Percentiles rank a stretch among this genome's conserved stretches.
Conservation (phyloP, 2,329 filamentous ascomycete species). For the Ilyonectria mors-panacis region DNA sequence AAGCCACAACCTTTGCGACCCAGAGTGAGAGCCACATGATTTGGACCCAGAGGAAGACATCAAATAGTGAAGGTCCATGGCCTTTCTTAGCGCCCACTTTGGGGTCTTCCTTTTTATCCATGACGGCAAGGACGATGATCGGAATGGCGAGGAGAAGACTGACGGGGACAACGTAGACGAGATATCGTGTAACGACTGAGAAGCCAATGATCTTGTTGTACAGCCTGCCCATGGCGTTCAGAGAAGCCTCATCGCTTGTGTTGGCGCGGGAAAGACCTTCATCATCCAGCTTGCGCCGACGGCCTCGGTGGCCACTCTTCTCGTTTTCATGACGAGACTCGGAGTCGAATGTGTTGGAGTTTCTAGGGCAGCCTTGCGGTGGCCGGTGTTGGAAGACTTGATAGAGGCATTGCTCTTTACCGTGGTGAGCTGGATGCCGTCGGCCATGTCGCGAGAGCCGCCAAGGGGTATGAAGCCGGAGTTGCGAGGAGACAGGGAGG, state of each 20-base stretch:
- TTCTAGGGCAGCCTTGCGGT: slow-evolving; percentile 61
- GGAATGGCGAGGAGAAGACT: slow-evolving; percentile 74
- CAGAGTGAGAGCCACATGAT: slow-evolving; percentile 78
- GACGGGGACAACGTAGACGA: slow-evolving; percentile 77
- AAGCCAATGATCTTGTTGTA: slow-evolving; percentile 76
- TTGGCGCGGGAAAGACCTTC: slow-evolving; percentile 58
- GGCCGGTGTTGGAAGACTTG: slow-evolving; percentile 63
- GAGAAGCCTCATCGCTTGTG: slow-evolving; percentile 68
- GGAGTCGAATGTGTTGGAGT: slow-evolving; percentile 52
- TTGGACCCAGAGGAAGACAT: slow-evolving; percentile 79
- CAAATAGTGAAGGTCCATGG: slow-evolving; percentile 67
- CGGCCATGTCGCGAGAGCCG: slow-evolving; percentile 53
- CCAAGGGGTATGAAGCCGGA: slow-evolving; percentile 63
- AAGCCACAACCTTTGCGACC: slow-evolving; percentile 76
- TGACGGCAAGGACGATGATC: slow-evolving; percentile 68
- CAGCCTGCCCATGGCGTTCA: slow-evolving; percentile 77
- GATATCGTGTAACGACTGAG: slow-evolving; percentile 75
- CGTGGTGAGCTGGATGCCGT: slow-evolving; percentile 69
- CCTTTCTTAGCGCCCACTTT: slow-evolving; percentile 31
- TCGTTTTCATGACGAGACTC: slow-evolving; percentile 57
- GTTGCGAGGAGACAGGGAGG: slow-evolving; percentile 55
- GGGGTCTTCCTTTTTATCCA: slow-evolving; percentile 48
- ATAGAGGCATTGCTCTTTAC: slow-evolving; percentile 70
- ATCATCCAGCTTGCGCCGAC: slow-evolving; percentile 65
- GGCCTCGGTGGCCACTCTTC: slow-evolving; percentile 62